Evolutionary conservation across 208 protist species (phyloP), one percentile per base, ranked within the genome.

Genomic region (Leishmania lainsoni): DNA sequence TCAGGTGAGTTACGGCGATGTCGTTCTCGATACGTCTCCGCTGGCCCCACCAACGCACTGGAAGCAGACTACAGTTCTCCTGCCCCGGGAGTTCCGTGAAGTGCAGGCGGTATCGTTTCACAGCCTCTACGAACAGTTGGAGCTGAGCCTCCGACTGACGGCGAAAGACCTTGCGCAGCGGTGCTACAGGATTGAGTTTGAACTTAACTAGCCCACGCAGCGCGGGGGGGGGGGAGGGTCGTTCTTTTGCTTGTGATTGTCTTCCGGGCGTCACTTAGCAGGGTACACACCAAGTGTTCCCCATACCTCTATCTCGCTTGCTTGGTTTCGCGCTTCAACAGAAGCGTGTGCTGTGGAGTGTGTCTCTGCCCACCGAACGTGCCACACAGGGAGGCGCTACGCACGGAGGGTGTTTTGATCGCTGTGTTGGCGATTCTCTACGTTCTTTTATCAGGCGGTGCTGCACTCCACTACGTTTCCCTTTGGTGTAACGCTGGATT

Each of bases 41-140:
- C 39, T 51, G 8, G 71, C 78, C 1, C 76, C 89, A 12, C 85
- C 89, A 14, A 98, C 96, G 48, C 96, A 98, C 82, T 98, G 96
- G 94, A 98, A 97, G 85, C 96, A 98, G 84, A 95, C 93, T 26
- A 92, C 86, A 16, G 68, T 96, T 59, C 88, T 97, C 5, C 78
- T 97, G 5, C 92, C 93, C 0, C 73, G 84, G 6, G 59, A 74
- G 58, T 85, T 90, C 63, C 84, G 92, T 39, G 77, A 86, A 26
- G 86, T 74, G 45, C 49, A 84, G 71, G 45, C 89, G 3, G 84
- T 97, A 1, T 75, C 85, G 0, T 89, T 94, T 54, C 68, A 76
- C n/a, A 35, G 5, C 6, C 32, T 76, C 0, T 77, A 87, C 12
- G 83, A 81, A 14, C 42, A 79, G 14, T 79, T 94, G 5, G 81